phyloP scores from a whole-genome alignment of 164 flowering plant genomes.

The Annona squamosa region DNA sequence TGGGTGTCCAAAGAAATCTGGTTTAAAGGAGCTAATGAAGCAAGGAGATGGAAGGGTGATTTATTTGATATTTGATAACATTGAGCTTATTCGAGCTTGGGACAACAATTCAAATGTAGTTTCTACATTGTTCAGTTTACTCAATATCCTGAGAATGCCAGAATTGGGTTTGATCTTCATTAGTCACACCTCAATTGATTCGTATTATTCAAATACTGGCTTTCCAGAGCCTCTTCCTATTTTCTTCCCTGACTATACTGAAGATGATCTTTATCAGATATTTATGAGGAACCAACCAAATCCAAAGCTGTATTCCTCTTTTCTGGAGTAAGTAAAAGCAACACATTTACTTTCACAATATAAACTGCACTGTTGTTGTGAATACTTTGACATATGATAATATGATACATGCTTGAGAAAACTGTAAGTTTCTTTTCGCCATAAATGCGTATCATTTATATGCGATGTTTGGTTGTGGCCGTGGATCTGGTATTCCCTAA shows the following conservation, averaged over 20 bases:
- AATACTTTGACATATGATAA: not conserved
- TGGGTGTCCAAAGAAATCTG: slow-evolving; percentile 24
- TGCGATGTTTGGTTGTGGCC: not conserved
- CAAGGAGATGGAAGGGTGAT: slow-evolving; percentile 53
- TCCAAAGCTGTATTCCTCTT: slow-evolving; percentile 62
- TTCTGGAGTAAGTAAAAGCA: slow-evolving; percentile 64
- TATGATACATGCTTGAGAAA: not conserved
- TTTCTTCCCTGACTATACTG: slow-evolving; percentile 67
- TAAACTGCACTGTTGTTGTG: not conserved
- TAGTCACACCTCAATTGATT: slow-evolving; percentile 63
- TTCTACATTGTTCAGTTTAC: slow-evolving; percentile 59
- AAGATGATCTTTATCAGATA: slow-evolving; percentile 64
- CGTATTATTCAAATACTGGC: slow-evolving; percentile 55
- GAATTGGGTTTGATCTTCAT: slow-evolving; percentile 78
- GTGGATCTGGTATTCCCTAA: not conserved
- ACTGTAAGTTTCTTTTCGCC: not conserved
- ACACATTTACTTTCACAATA: not conserved
- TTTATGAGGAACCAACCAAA: slow-evolving; percentile 61
- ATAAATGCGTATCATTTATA: not conserved
- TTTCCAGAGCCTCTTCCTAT: slow-evolving; percentile 58
- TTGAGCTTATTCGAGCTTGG: slow-evolving; percentile 80
- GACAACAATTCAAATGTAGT: slow-evolving; percentile 60
- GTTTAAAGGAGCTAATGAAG: slow-evolving; percentile 24
- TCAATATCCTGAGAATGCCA: slow-evolving; percentile 58
- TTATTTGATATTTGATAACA: slow-evolving; percentile 71